Conservation (phyloP, 768 basidiomycete species). For the Punctularia strigosozonata region DNA sequence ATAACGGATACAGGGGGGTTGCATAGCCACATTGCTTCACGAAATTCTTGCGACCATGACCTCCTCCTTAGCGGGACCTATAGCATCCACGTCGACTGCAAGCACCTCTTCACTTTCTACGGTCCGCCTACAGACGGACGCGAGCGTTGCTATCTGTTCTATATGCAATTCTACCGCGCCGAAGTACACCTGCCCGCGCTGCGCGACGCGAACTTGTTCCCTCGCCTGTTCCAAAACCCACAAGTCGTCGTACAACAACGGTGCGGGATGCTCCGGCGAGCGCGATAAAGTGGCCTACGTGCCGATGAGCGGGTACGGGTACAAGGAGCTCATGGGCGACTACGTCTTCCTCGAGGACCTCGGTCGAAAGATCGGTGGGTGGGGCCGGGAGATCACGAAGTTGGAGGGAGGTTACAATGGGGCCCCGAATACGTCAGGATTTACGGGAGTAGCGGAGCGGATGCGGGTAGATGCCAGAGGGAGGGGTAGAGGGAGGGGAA, state of each 20-base stretch:
- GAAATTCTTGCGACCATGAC: no score
- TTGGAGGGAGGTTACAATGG: slow-evolving; percentile 43
- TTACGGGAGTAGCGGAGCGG: slow-evolving; percentile 9
- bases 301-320: slow-evolving; percentile 73
- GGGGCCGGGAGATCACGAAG: slow-evolving; percentile 59
- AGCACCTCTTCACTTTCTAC: no score
- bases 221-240: slow-evolving; percentile 55
- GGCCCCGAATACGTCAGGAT: slow-evolving; percentile 4
- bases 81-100: no score
- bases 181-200: slow-evolving; percentile 76
- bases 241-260: slow-evolving; percentile 45
- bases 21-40: no score
- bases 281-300: slow-evolving; percentile 67
- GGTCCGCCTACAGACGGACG: no score
- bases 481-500: slow-evolving; percentile 17
- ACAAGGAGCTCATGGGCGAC: slow-evolving; percentile 84
- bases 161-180: slow-evolving; percentile 35
- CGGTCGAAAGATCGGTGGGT: slow-evolving; percentile 59
- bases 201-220: slow-evolving; percentile 62
- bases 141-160: no score
- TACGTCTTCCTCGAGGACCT: slow-evolving; percentile 81
- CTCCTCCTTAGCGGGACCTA: no score
- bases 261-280: slow-evolving; percentile 56
- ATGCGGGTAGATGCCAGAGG: slow-evolving; percentile 14
- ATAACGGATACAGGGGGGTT: no score